Percentiles rank a stretch among this genome's conserved stretches.
Evolutionary conservation across 2,329 filamentous ascomycete species (phyloP).

Genomic region (Aaosphaeria arxii): DNA sequence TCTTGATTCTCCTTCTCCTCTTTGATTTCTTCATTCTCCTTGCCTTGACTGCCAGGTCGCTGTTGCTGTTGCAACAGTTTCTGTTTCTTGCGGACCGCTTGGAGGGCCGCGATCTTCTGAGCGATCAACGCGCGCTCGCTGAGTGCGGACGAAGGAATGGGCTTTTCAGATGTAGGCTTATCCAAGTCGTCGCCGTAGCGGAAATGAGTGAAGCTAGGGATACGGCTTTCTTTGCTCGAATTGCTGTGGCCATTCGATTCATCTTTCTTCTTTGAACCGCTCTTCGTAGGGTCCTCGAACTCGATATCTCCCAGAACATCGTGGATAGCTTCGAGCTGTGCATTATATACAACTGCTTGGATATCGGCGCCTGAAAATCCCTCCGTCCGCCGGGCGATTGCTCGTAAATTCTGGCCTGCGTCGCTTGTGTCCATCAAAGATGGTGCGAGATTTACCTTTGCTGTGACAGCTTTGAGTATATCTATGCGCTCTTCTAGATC

Average conservation of each 20-base stretch:
- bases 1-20: conserved; percentile 51
- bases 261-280: conserved; percentile 32
- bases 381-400: conserved; percentile 75
- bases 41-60: conserved; percentile 13
- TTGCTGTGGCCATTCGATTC: conserved; percentile 10
- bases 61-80: conserved; percentile 48
- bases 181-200: conserved; percentile 63
- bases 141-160: conserved; percentile 55
- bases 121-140: conserved; percentile 76
- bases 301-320: conserved; percentile 70
- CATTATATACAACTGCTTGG: conserved; percentile 92
- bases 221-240: conserved; percentile 15
- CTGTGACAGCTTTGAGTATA: conserved; percentile 80
- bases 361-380: conserved; percentile 94
- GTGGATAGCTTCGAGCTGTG: conserved; percentile 94
- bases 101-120: conserved; percentile 79
- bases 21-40: conserved; percentile 12
- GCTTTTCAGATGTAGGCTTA: conserved; percentile 30
- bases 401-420: conserved; percentile 50
- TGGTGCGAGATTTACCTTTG: conserved; percentile 71
- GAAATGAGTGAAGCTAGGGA: conserved; percentile 60
- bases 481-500: conserved; percentile 76
- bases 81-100: conserved; percentile 64
- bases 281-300: conserved; percentile 24
- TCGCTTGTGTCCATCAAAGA: conserved; percentile 54